Evolutionary conservation across 345 rosid species (phyloP).

Genomic region (Diplotaxis tenuifolia): DNA sequence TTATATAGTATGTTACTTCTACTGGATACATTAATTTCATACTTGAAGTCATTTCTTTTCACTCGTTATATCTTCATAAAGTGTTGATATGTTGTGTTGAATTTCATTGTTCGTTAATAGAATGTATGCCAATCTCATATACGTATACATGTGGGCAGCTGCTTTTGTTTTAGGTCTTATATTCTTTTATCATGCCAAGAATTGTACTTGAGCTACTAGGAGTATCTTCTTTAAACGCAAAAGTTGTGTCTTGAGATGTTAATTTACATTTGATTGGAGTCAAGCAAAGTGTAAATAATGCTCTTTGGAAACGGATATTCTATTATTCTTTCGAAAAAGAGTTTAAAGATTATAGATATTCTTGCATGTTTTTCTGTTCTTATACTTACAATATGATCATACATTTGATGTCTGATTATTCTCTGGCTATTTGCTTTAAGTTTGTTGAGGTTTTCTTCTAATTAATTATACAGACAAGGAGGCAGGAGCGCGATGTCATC

Average conservation of each 20-base stretch:
- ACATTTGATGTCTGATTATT: too few species aligned
- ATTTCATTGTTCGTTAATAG: background rate
- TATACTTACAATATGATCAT: slow-evolving; percentile 1
- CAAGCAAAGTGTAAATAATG: slow-evolving; percentile 25
- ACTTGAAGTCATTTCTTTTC: background rate
- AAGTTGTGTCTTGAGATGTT: slow-evolving; percentile 2
- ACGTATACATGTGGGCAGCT: slow-evolving; percentile 27
- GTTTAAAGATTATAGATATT: background rate
- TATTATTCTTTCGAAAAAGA: slow-evolving; percentile 12
- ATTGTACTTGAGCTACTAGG: slow-evolving; percentile 25
- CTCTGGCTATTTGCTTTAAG: too few species aligned
- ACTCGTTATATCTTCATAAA: background rate
- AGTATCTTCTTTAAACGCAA: slow-evolving; percentile 23
- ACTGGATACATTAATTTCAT: background rate
- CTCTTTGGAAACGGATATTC: slow-evolving; percentile 16
- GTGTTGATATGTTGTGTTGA: background rate
- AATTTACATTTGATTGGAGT: slow-evolving; percentile 14
- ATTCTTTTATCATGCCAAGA: slow-evolving; percentile 1
- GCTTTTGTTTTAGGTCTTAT: slow-evolving; percentile 31
- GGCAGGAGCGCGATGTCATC: too few species aligned
- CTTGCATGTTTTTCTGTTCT: background rate
- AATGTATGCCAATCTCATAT: slow-evolving; percentile 15
- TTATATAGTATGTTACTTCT: background rate
- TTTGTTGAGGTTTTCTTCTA: too few species aligned
- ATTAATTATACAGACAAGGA: too few species aligned